phyloP scores from a whole-genome alignment of 805 yeast genomes.

The Ogataea trehaloabstinens region DNA sequence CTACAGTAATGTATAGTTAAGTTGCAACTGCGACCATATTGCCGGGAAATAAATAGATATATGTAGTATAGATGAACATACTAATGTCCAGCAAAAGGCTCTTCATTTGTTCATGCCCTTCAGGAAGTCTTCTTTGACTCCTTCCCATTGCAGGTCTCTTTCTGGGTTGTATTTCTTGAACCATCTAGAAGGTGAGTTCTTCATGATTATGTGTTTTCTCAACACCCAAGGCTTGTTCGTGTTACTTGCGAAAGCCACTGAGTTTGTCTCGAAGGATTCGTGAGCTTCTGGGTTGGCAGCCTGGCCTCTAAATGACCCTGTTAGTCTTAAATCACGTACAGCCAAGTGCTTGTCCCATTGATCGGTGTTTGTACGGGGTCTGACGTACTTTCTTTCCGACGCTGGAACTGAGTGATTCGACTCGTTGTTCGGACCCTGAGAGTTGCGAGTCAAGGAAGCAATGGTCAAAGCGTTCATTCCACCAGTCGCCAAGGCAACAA shows the following conservation, averaged over 20 bases:
- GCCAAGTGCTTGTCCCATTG: constrained; percentile 56
- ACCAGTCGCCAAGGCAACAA: constrained; percentile 54
- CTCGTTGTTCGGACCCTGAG: constrained; percentile 36
- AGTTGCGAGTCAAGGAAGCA: constrained; percentile 29
- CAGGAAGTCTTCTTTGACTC: constrained; percentile 34
- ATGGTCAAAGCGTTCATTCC: constrained; percentile 36
- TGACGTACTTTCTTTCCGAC: constrained; percentile 47
- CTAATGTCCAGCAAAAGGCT: too few relatives aligned
- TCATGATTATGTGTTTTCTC: constrained; percentile 38
- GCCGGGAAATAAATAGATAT: background rate
- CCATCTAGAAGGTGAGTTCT: constrained; percentile 38
- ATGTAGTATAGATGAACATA: too few relatives aligned
- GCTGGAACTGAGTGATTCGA: constrained; percentile 38
- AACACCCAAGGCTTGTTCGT: constrained; percentile 37
- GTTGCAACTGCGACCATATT: constrained; percentile 10
- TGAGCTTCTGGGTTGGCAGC: constrained; percentile 66
- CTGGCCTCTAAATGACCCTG: constrained; percentile 74
- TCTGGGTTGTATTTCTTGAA: constrained; percentile 33
- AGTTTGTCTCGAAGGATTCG: constrained; percentile 71
- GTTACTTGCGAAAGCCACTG: constrained; percentile 37
- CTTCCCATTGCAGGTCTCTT: constrained; percentile 31
- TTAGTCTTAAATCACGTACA: constrained; percentile 73
- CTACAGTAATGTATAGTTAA: constrained; percentile 9
- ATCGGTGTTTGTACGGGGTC: constrained; percentile 52
- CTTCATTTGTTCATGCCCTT: constrained; percentile 36